Percentiles rank a stretch among this genome's conserved stretches.
Evolutionary conservation across 495 filamentous ascomycete genomes (phyloP).

Genomic region (Pyronema domesticum): DNA sequence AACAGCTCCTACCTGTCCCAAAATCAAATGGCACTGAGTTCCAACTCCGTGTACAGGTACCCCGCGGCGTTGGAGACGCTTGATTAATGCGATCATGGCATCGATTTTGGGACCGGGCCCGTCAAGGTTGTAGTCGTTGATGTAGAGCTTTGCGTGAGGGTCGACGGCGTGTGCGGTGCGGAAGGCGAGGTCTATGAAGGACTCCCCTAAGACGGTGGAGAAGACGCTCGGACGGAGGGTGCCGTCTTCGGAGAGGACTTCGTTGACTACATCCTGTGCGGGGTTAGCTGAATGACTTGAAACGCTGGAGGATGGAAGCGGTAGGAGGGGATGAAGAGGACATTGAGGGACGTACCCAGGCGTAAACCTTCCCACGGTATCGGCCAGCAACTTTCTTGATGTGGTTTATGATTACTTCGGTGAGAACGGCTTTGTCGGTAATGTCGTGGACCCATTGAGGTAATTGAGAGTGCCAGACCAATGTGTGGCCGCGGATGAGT

Average conservation of each 20-base stretch:
- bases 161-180: conserved; percentile 33
- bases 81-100: conserved; percentile 31
- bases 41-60: conserved; percentile 44
- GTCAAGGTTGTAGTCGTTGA: conserved; percentile 55
- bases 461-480: conserved; percentile 48
- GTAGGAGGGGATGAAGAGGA: neutral
- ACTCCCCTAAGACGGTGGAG: conserved; percentile 29
- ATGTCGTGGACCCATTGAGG: conserved; percentile 42
- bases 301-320: neutral
- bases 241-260: conserved; percentile 33
- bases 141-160: conserved; percentile 38
- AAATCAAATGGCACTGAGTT: conserved; percentile 40
- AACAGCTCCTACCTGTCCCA: conserved; percentile 27
- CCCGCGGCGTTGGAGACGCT: conserved; percentile 30
- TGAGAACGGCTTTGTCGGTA: conserved; percentile 33
- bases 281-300: neutral
- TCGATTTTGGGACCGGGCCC: conserved; percentile 34
- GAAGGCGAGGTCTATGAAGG: conserved; percentile 33
- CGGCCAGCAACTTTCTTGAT: conserved; percentile 37
- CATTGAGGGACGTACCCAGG: conserved; percentile 25
- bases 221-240: conserved; percentile 28
- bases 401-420: conserved; percentile 40
- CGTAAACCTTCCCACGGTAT: conserved; percentile 45
- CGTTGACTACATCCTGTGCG: conserved; percentile 38
- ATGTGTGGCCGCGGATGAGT: conserved; percentile 44